Evolutionary conservation across 768 basidiomycete genomes (phyloP).

Genomic region (Lactifluus subvellereus): DNA sequence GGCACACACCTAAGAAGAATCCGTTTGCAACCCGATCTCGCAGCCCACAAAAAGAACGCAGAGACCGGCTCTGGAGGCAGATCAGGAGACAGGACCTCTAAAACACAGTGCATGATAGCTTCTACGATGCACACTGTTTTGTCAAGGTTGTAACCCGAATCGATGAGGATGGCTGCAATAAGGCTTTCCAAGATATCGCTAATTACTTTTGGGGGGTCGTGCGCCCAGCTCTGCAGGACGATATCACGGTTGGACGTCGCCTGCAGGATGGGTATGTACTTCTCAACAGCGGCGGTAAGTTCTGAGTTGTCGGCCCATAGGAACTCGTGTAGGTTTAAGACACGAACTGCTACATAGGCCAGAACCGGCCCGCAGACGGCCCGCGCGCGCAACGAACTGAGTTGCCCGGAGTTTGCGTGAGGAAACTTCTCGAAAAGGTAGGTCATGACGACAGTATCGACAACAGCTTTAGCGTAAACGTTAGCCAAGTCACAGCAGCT

Average conservation of each 20-base stretch:
- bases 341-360: slow-evolving; percentile 59
- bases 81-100: slow-evolving; percentile 52
- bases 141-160: slow-evolving; percentile 71
- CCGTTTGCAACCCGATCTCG: slow-evolving; percentile 48
- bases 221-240: slow-evolving; percentile 67
- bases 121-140: slow-evolving; percentile 56
- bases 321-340: slow-evolving; percentile 61
- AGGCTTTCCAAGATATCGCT: slow-evolving; percentile 84
- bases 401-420: slow-evolving; percentile 64
- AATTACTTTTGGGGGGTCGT: slow-evolving; percentile 79
- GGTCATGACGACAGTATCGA: slow-evolving; percentile 65
- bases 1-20: slow-evolving; percentile 42
- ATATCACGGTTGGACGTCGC: slow-evolving; percentile 53
- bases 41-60: slow-evolving; percentile 63
- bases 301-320: slow-evolving; percentile 65
- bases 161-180: slow-evolving; percentile 77
- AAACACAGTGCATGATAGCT: slow-evolving; percentile 58
- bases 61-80: slow-evolving; percentile 68
- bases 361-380: slow-evolving; percentile 72
- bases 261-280: slow-evolving; percentile 55
- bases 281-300: slow-evolving; percentile 56
- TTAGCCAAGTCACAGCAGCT: background rate
- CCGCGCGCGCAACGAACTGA: slow-evolving; percentile 63
- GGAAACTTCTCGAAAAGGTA: slow-evolving; percentile 70
- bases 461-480: slow-evolving; percentile 43